Conservation (phyloP, 108 stramenopile genomes). For the Hondaea fermentalgiana region DNA sequence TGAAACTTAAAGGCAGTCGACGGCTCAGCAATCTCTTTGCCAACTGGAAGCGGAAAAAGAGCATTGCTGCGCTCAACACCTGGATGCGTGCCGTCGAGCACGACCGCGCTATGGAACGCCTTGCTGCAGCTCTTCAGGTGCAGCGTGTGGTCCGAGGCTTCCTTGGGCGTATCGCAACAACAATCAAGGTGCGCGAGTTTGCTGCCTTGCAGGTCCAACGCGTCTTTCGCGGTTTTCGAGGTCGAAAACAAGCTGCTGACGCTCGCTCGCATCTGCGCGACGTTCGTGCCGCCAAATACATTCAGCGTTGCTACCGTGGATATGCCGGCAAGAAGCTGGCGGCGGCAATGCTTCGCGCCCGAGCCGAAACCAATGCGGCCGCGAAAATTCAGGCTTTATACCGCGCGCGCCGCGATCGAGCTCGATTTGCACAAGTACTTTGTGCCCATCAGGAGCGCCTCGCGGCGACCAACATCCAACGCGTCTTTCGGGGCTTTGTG, state of each 20-base stretch:
- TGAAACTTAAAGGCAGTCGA: conserved; percentile 7
- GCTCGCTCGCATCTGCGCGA: neutral
- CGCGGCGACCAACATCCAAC: neutral
- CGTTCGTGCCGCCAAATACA: neutral
- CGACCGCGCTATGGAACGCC: neutral
- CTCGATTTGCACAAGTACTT: neutral
- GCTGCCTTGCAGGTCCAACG: neutral
- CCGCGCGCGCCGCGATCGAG: neutral
- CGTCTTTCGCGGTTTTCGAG: neutral
- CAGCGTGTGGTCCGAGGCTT: neutral
- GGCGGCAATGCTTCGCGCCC: neutral
- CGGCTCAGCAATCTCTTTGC: neutral
- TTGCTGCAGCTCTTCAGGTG: neutral
- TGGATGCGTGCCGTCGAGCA: neutral
- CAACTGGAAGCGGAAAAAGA: conserved; percentile 8
- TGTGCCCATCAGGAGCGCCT: neutral
- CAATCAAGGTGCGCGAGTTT: neutral
- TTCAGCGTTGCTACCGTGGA: conserved; percentile 8
- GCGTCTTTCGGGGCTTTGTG: conserved; percentile 9
- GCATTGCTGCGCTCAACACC: neutral
- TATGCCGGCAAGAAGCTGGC: neutral
- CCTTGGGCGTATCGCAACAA: neutral
- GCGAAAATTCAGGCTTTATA: neutral
- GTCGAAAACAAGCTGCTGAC: neutral
- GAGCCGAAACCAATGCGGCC: neutral